phyloP scores from a whole-genome alignment of 306 rosid genomes.

The Chamaecrista fasciculata region DNA sequence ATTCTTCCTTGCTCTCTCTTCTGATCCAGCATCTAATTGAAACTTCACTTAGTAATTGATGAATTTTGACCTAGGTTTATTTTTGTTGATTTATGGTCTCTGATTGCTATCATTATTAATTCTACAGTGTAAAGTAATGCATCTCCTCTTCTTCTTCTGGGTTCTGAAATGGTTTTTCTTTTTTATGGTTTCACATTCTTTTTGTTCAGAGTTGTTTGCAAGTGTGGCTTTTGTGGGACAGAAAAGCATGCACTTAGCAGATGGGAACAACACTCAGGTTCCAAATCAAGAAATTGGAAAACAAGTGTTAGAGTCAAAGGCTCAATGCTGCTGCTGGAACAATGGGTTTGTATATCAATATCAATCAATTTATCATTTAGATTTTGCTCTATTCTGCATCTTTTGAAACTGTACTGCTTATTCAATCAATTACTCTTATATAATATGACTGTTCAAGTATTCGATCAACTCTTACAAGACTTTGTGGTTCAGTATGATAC shows the following conservation, averaged over 20 bases:
- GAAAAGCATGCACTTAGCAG: slow-evolving; percentile 73
- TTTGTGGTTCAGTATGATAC: background rate
- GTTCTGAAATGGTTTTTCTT: slow-evolving; percentile 3
- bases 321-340: slow-evolving; percentile 73
- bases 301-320: slow-evolving; percentile 72
- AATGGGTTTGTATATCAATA: slow-evolving; percentile 63
- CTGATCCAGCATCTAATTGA: background rate
- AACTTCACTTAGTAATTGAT: background rate
- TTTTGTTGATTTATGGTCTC: background rate
- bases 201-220: slow-evolving; percentile 71
- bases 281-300: slow-evolving; percentile 81
- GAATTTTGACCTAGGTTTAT: too few species aligned
- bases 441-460: background rate
- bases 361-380: background rate
- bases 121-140: background rate
- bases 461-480: background rate
- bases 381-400: slow-evolving; percentile 21
- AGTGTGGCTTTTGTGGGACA: slow-evolving; percentile 68
- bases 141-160: slow-evolving; percentile 9
- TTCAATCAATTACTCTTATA: too few species aligned
- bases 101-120: background rate
- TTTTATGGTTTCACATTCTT: slow-evolving; percentile 20
- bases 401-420: background rate
- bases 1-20: background rate
- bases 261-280: slow-evolving; percentile 84